A percentile compares a stretch with the other conserved stretches of the same genome.
These are phyloP conservation scores for Hyphopichia wangnamkhiaoensis DNA, from an alignment of 1,139 yeast species.

Conservation along the genomic window DNA sequence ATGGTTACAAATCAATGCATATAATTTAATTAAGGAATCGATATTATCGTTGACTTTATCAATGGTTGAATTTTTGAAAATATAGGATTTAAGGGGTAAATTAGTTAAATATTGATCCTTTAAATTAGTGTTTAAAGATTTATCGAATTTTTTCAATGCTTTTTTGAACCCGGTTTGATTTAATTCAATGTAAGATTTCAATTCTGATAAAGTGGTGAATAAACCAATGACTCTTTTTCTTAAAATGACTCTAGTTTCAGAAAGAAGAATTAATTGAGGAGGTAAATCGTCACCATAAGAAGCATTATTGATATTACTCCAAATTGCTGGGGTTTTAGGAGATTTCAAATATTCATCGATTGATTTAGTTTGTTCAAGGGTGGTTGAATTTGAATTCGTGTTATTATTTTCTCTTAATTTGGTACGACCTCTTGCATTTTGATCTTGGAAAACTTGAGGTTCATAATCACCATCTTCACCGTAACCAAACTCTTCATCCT, in stretches of 20 bases:
- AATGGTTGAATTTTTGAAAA: slow-evolving; percentile 42
- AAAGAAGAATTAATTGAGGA: slow-evolving; percentile 41
- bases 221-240: slow-evolving; percentile 58
- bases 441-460: slow-evolving; percentile 8
- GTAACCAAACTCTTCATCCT: slow-evolving; percentile 28
- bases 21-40: slow-evolving; percentile 35
- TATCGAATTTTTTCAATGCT: slow-evolving; percentile 70
- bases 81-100: slow-evolving; percentile 33
- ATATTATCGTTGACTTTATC: slow-evolving; percentile 45
- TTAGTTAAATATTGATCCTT: slow-evolving; percentile 38
- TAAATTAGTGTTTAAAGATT: slow-evolving; percentile 48
- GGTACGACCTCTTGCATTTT: slow-evolving; percentile 9
- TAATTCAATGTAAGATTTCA: slow-evolving; percentile 65
- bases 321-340: slow-evolving; percentile 37
- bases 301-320: slow-evolving; percentile 30
- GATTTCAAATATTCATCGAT: slow-evolving; percentile 42
- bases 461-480: slow-evolving; percentile 12
- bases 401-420: slow-evolving; percentile 5
- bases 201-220: slow-evolving; percentile 61
- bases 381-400: slow-evolving; percentile 3
- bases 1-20: slow-evolving; percentile 46
- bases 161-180: slow-evolving; percentile 69
- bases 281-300: slow-evolving; percentile 23
- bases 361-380: slow-evolving; percentile 29
- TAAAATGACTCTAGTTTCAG: slow-evolving; percentile 51